A percentile compares a stretch with the other conserved stretches of the same genome.
Evolutionary conservation across 139 green algal genomes (phyloP).

Genomic region (Closterium sp.): DNA sequence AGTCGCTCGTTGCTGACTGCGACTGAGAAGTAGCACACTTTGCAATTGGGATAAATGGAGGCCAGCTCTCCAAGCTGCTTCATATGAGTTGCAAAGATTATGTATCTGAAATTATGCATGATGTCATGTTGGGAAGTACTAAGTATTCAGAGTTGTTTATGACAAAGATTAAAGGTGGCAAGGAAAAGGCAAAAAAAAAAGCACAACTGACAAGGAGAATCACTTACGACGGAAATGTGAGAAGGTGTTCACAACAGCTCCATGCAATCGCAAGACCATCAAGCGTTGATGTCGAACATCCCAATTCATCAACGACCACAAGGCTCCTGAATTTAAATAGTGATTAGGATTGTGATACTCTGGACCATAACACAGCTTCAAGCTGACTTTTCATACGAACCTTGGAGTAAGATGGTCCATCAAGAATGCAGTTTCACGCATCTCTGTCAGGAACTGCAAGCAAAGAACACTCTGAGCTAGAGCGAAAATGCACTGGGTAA

Average conservation of each 20-base stretch:
- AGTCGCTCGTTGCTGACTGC: slow-evolving; percentile 9
- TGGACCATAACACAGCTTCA: background rate
- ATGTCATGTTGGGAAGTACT: background rate
- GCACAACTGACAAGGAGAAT: background rate
- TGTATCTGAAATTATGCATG: slow-evolving; percentile 15
- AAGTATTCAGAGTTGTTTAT: too few relatives aligned
- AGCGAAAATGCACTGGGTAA: slow-evolving; percentile 63
- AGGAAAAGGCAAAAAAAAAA: background rate
- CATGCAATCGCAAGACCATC: slow-evolving; percentile 64
- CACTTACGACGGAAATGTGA: slow-evolving; percentile 24
- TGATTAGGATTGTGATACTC: background rate
- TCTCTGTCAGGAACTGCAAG: slow-evolving; percentile 64
- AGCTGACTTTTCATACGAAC: background rate
- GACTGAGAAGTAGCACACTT: slow-evolving; percentile 43
- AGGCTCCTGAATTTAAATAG: slow-evolving; percentile 54
- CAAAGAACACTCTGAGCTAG: background rate
- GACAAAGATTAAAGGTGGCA: background rate
- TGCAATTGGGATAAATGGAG: slow-evolving; percentile 40
- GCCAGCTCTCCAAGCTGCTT: slow-evolving; percentile 36
- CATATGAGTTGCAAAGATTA: slow-evolving; percentile 50
- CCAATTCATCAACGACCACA: slow-evolving; percentile 74
- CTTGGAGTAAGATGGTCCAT: slow-evolving; percentile 62
- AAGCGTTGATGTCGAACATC: slow-evolving; percentile 60
- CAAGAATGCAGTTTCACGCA: slow-evolving; percentile 73
- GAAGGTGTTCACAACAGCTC: slow-evolving; percentile 42